Evolutionary conservation across 2,329 filamentous ascomycete species (phyloP).

Genomic region (Ophiostoma ulmi): DNA sequence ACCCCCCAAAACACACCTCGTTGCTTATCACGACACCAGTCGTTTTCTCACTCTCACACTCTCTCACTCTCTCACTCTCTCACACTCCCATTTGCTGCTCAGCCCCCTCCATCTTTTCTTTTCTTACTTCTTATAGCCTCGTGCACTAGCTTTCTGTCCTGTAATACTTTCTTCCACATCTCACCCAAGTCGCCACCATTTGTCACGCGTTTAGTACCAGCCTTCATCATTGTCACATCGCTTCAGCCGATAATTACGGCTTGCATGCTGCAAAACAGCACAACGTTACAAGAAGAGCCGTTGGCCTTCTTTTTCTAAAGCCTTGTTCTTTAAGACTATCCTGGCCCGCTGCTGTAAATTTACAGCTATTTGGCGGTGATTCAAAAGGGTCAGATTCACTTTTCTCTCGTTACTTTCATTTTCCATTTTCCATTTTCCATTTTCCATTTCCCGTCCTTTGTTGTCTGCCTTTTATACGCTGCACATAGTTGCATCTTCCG

Average conservation of each 20-base stretch:
- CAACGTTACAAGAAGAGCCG: background rate
- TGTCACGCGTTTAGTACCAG: background rate
- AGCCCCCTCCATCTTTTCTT: background rate
- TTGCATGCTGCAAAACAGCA: background rate
- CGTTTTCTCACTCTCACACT: background rate
- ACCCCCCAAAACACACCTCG: background rate
- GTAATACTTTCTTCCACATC: background rate
- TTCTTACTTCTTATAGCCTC: background rate
- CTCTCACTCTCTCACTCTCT: background rate
- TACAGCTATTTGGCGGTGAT: background rate
- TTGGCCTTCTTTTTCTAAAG: background rate
- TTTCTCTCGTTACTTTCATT: background rate
- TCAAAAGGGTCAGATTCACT: background rate
- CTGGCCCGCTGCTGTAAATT: background rate
- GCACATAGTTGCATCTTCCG: background rate
- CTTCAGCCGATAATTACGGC: background rate
- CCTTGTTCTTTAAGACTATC: background rate
- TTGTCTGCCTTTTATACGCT: background rate
- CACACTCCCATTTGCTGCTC: background rate
- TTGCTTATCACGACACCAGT: background rate
- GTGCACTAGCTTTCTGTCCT: background rate
- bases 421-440: background rate
- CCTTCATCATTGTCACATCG: background rate
- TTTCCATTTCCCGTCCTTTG: background rate
- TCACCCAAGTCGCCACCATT: conserved; percentile 3